Percentiles rank a stretch among this genome's conserved stretches.
Conservation (phyloP, 106 monocot species). For the Platanthera guangdongensis region DNA sequence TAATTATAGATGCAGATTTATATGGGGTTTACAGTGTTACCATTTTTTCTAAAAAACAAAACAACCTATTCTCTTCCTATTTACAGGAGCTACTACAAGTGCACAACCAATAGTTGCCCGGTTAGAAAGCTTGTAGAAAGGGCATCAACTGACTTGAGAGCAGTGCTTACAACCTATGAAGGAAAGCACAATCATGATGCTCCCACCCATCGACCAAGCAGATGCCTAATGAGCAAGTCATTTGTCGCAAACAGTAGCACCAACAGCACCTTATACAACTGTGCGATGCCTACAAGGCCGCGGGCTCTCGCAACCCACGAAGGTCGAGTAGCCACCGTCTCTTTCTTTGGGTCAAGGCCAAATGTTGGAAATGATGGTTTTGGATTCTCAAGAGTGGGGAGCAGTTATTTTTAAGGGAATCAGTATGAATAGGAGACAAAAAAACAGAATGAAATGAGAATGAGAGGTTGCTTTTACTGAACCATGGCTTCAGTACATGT, state of each 20-base stretch:
- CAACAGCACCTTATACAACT: neutral
- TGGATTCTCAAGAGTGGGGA: neutral
- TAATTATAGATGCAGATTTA: no score
- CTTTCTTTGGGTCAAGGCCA: neutral
- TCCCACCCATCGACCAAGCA: constrained; percentile 41
- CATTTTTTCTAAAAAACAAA: no score
- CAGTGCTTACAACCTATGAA: constrained; percentile 78
- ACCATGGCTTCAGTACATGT: no score
- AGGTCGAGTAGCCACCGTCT: neutral
- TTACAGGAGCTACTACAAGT: constrained; percentile 83
- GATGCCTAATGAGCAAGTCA: neutral
- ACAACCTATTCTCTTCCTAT: neutral
- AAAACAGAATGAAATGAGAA: no score
- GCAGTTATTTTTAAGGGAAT: no score
- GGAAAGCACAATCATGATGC: constrained; percentile 84
- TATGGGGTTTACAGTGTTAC: no score
- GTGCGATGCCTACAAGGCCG: neutral
- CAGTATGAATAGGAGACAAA: no score
- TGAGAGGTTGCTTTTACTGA: no score
- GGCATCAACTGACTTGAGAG: constrained; percentile 71
- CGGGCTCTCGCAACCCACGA: neutral
- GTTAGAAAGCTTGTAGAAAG: constrained; percentile 87
- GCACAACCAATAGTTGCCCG: constrained; percentile 51
- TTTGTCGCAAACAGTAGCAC: neutral
- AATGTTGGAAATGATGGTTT: neutral